Conservation (phyloP, 106 monocot genomes). For the Allium fistulosum region DNA sequence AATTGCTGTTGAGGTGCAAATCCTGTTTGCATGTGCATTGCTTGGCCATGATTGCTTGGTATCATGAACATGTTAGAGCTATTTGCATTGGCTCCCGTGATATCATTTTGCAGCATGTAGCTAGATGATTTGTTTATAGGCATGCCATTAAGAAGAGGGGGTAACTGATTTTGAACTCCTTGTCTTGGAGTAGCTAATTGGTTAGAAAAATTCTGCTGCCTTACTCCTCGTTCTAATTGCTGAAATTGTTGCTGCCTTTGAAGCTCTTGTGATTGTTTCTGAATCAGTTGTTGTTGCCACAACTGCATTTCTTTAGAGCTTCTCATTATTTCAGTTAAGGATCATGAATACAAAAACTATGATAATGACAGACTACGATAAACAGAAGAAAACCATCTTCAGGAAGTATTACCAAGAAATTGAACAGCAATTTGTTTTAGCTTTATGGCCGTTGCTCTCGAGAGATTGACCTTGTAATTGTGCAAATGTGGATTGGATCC, state of each 20-base stretch:
- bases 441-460: no score
- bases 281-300: constrained; percentile 48
- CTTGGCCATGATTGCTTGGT: constrained; percentile 38
- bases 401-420: not conserved
- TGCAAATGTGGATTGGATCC: no score
- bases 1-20: constrained; percentile 12
- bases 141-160: constrained; percentile 34
- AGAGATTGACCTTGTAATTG: no score
- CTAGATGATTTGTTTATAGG: constrained; percentile 27
- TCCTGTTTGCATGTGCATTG: constrained; percentile 17
- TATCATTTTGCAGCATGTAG: constrained; percentile 30
- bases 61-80: constrained; percentile 26
- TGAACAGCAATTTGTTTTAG: no score
- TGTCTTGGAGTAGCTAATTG: constrained; percentile 23
- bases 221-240: constrained; percentile 39
- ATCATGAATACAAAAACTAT: constrained; percentile 15
- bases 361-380: constrained; percentile 6
- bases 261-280: constrained; percentile 54
- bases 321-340: constrained; percentile 12
- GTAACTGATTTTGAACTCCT: constrained; percentile 16
- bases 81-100: constrained; percentile 19
- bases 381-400: constrained; percentile 12
- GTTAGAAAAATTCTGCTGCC: constrained; percentile 33
- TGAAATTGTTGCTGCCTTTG: constrained; percentile 64
- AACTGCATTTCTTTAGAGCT: constrained; percentile 40